Evolutionary conservation across 768 basidiomycete species (phyloP), one percentile per base, ranked within the genome.

Genomic region (Tulasnella sp.): DNA sequence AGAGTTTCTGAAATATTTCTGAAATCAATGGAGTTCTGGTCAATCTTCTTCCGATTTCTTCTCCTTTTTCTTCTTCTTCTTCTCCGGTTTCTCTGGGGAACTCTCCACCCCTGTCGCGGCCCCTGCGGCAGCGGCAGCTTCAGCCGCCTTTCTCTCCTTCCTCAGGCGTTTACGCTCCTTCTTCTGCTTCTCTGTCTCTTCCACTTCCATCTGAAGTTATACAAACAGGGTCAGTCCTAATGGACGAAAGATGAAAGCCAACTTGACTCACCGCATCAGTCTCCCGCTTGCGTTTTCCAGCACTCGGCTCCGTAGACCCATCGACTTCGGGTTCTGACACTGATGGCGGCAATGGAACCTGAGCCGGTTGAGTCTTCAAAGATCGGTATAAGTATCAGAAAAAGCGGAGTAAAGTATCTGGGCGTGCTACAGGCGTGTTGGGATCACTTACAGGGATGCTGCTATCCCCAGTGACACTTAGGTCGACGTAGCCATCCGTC

Each of bases 401-500:
- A n/a, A n/a, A n/a, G n/a, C n/a, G n/a, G n/a, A n/a, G n/a, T n/a
- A n/a, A n/a, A 26, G 71, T 60, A 26, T 67, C 61, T 30, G 66
- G 65, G 29, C 63, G 58, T 52, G 19, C 68, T 65, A 17, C 75
- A 71, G 2, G 74, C 68, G 21, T 77, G 72, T n/a, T 76, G 70
- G 10, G 69, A 63, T 49, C 75, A 71, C 62, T 75, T 73, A 72
- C 76, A 63, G 9, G 27, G 11, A 26, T 2, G 1, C 52, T 66
- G 49, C 34, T 41, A 51, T 69, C 79, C 55, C 86, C 86, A 48
- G 86, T 83, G 64, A 78, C 85, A 72, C 62, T 54, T 34, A 95
- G 97, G 70, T 99, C 96, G 55, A 95, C 80, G 70, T 99, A 98
- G 68, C 91, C 89, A 61, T 83, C 80, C 67, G 80, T 88, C 96